Evolutionary conservation across 2,329 filamentous ascomycete genomes (phyloP), one percentile per base, ranked within the genome.

Genomic region (Xylariaceae sp.): DNA sequence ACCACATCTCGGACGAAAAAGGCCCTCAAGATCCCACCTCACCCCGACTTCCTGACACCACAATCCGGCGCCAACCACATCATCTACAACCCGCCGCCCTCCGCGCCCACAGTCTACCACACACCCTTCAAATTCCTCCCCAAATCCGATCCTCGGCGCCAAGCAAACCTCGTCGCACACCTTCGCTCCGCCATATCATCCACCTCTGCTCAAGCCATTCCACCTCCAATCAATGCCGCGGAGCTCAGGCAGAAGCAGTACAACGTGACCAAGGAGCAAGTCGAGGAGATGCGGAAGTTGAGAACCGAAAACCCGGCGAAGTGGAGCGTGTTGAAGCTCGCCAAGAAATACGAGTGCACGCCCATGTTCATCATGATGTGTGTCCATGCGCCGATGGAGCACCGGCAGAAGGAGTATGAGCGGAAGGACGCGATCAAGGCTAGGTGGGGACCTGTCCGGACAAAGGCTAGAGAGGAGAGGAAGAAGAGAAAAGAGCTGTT

Each of bases 101-200:
- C 79, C 10, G 72, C 75, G 50, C 72, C 79, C 3, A 78, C 80
- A n/a, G 81, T 84, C 51, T 76, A 75, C 62, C 79, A 86, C 71
- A 87, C 83, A n/a, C 83, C 83, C 51, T 79, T 84, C 71, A 80
- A 83, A 65, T 87, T 87, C 70, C 77, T 87, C 31, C 83, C 83
- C 48, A 75, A 73, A 46, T 69, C 64, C 58, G 81, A 84, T 63
- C 78, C 80, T 14, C 77, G 80, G 43, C 77, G 80, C 28, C 69
- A 71, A 47, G 74, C 75, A 43, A 75, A 78, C 66, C 69, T 80
- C 39, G 68, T 71, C 14, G 65, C 72, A 39, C 73, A 81, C 33
- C 69, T 77, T 51, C 66, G 67, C 53, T 63, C 64, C 31, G 63
- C 68, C 12, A 50, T 61, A 28, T 65, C 61, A 31, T 39, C 63